Base-by-base conservation (phyloP, 1,139 yeast genomes). In the Debaryomycetaceae sp. region DNA sequence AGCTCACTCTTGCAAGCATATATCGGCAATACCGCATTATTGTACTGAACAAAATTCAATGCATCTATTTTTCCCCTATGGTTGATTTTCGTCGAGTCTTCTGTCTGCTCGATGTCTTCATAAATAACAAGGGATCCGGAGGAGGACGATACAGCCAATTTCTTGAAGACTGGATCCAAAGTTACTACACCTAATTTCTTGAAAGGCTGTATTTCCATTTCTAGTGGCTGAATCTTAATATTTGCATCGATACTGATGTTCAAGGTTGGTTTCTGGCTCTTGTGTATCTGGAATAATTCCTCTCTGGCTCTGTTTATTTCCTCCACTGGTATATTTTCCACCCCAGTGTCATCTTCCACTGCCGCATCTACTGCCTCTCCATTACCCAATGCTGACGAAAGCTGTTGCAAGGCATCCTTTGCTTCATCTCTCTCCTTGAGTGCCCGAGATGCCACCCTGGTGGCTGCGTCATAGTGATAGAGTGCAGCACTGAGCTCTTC, bases 401-500 rank as follows among this genome's bases (percentile, higher is more conserved):
- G 62, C 47, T 80, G 70, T 42, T 77, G 76, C 48, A 87, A 66
- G 1, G 88, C 87, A 6, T 59, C 60, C 43, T 74, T 71, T 1
- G 88, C 85, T 44, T 85, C 91, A 54, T 89, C 96, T 39, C 95
- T 66, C 55, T 89, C 96, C 46, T 74, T 73, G 7, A 84, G 72
- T 1, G 90, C 81, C 38, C 76, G 75, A 0, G 96, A 83, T 0
- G 95, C 95, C 3, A 91, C 97, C 45, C 90, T 71, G 3, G 87
- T 82, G 1, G 97, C 96, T 0, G 98, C 97, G 61, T 91, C 98
- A 52, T 86, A 87, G 53, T 84, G 87, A 57, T 89, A 90, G 36
- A 90, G 67, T 0, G 96, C 85, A 5, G 86, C 67, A 37, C 95
- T 84, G 45, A 91, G 66, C 56, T 89, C 95, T 55, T 85, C 81